phyloP scores from a whole-genome alignment of 768 basidiomycete species.

The Mycena alexandri region DNA sequence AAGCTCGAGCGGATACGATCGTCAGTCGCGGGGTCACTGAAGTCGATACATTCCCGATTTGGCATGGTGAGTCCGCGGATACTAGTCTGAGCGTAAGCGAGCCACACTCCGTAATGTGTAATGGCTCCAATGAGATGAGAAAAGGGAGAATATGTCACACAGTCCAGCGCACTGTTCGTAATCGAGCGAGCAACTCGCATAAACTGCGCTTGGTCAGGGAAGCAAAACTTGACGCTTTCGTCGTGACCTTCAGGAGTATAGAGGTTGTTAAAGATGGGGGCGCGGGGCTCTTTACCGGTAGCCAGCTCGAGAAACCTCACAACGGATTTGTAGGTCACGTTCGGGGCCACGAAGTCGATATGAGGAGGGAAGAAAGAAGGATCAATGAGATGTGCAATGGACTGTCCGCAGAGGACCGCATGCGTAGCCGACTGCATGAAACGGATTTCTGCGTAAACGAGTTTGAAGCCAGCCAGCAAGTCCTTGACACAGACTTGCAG shows the following conservation, averaged over 20 bases:
- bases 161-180: background rate
- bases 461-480: background rate
- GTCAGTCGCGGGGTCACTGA: background rate
- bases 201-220: too few relatives aligned
- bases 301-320: background rate
- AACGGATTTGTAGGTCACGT: background rate
- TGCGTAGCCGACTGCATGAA: background rate
- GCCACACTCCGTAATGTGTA: background rate
- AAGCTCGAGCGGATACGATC: background rate
- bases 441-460: too few relatives aligned
- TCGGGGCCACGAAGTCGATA: background rate
- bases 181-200: background rate
- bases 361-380: background rate
- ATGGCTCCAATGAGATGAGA: background rate
- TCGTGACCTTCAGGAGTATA: background rate
- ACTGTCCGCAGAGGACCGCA: background rate
- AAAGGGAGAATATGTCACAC: background rate
- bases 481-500: background rate
- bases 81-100: background rate
- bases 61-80: background rate
- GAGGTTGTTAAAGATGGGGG: background rate
- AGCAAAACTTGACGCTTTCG: too few relatives aligned
- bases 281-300: background rate
- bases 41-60: background rate
- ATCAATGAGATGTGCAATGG: background rate